A percentile compares a stretch with the other conserved stretches of the same genome.
Conservation (phyloP, 768 basidiomycete species). For the Boletus subcaerulescens region DNA sequence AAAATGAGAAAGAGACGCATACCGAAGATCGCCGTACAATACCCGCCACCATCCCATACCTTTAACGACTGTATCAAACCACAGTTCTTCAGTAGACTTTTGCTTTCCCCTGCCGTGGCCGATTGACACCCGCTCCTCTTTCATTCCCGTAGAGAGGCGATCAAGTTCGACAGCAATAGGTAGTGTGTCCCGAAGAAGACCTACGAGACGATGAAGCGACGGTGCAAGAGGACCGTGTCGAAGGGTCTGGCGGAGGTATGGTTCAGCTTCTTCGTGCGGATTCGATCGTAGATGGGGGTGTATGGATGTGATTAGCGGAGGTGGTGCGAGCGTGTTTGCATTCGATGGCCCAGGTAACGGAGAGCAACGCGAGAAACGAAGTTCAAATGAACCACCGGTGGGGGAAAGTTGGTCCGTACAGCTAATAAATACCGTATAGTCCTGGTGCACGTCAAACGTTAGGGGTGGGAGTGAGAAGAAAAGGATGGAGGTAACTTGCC, state of each 20-base stretch:
- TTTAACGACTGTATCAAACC: conserved; percentile 71
- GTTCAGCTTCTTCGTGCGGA: conserved; percentile 78
- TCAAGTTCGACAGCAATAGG: conserved; percentile 76
- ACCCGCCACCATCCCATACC: conserved; percentile 81
- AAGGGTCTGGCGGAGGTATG: conserved; percentile 68
- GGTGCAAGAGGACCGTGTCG: conserved; percentile 64
- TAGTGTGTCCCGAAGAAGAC: conserved; percentile 70
- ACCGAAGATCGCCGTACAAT: conserved; percentile 68
- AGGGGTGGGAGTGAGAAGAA: not conserved
- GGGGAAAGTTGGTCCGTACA: conserved; percentile 74
- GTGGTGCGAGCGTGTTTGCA: conserved; percentile 21
- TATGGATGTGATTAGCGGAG: conserved; percentile 33
- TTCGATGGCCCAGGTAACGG: conserved; percentile 8
- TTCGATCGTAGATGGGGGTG: conserved; percentile 38
- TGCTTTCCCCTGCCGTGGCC: conserved; percentile 17
- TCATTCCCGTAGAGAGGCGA: conserved; percentile 37
- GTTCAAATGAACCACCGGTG: conserved; percentile 66
- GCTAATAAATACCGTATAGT: conserved; percentile 74
- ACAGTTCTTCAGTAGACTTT: conserved; percentile 20
- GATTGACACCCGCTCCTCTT: conserved; percentile 18
- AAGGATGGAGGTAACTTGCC: conserved; percentile 33
- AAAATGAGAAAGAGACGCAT: conserved; percentile 10
- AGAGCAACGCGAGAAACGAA: conserved; percentile 61
- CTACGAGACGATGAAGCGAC: conserved; percentile 64
- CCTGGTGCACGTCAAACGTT: conserved; percentile 35